A percentile compares a stretch with the other conserved stretches of the same genome.
Evolutionary conservation across 208 protist species (phyloP).

Genomic region (Trypanosoma grayi): DNA sequence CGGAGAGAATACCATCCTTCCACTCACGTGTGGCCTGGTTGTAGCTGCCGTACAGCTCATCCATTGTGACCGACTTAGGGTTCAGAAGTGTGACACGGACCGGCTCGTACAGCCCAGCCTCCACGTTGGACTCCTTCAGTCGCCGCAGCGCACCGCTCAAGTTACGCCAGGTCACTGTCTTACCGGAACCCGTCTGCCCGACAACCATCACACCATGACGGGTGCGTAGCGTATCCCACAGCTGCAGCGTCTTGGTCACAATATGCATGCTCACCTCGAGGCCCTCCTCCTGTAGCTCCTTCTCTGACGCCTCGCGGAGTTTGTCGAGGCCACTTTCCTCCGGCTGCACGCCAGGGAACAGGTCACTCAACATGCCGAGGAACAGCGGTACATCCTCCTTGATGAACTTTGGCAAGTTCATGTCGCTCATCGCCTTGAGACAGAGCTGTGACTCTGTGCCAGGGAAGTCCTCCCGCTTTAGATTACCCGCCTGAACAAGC

Average conservation of each 20-base stretch:
- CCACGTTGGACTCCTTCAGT: slow-evolving; percentile 77
- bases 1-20: slow-evolving; percentile 97
- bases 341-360: slow-evolving; percentile 94
- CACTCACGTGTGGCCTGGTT: slow-evolving; percentile 97
- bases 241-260: slow-evolving; percentile 92
- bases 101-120: slow-evolving; percentile 78
- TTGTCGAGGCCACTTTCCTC: slow-evolving; percentile 69
- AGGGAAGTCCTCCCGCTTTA: slow-evolving; percentile 91
- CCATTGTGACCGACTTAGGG: slow-evolving; percentile 96
- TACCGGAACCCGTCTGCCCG: slow-evolving; percentile 93
- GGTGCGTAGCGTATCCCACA: slow-evolving; percentile 96
- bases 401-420: slow-evolving; percentile 98
- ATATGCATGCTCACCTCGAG: slow-evolving; percentile 85
- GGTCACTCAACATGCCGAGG: slow-evolving; percentile 92
- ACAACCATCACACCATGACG: slow-evolving; percentile 99
- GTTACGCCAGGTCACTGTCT: slow-evolving; percentile 95
- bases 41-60: slow-evolving; percentile 98
- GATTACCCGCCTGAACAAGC: slow-evolving; percentile 93
- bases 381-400: slow-evolving; percentile 97
- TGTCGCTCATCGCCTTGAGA: slow-evolving; percentile 95
- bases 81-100: slow-evolving; percentile 94
- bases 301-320: slow-evolving; percentile 80
- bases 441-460: slow-evolving; percentile 95
- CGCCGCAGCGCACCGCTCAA: slow-evolving; percentile 79
- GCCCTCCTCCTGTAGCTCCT: slow-evolving; percentile 67